A percentile compares a stretch with the other conserved stretches of the same genome.
These are phyloP conservation scores for Lactuca saligna DNA, from an alignment of 129 eudicot species.

Conservation along the genomic window DNA sequence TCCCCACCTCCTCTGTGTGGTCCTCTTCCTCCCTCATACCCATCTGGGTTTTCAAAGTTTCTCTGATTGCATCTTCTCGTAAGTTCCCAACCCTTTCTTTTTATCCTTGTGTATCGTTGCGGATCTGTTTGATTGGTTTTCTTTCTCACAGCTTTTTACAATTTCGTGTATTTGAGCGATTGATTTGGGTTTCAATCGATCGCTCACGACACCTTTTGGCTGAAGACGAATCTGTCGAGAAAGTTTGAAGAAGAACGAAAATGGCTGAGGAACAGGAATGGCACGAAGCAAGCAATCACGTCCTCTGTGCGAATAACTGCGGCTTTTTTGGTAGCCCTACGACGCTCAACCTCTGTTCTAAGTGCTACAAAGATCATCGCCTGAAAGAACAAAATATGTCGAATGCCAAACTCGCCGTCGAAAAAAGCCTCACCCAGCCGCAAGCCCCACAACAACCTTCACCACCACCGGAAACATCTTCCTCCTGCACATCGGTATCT, in stretches of 20 bases:
- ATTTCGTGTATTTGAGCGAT: conserved; percentile 26
- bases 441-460: not conserved
- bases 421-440: conserved; percentile 19
- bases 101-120: not conserved
- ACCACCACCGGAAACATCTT: not conserved
- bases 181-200: conserved; percentile 24
- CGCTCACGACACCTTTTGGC: conserved; percentile 16
- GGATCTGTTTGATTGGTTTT: not conserved
- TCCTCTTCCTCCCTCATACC: conserved; percentile 14
- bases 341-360: conserved; percentile 45
- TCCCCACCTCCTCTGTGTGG: conserved; percentile 17
- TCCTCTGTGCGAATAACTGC: conserved; percentile 42
- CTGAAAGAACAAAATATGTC: conserved; percentile 30
- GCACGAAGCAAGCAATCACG: conserved; percentile 44
- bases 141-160: conserved; percentile 4
- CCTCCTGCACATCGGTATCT: not conserved
- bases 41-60: not conserved
- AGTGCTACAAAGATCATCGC: conserved; percentile 46
- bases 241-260: conserved; percentile 5
- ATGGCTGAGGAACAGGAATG: conserved; percentile 45
- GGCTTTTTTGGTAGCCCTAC: conserved; percentile 51
- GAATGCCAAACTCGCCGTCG: conserved; percentile 34
- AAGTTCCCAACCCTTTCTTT: not conserved
- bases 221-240: not conserved
- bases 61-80: conserved; percentile 11